These are phyloP conservation scores for Marchantia paleacea DNA, from an alignment of 225 moss, liverwort and hornwort genomes.

Conservation along the genomic window DNA sequence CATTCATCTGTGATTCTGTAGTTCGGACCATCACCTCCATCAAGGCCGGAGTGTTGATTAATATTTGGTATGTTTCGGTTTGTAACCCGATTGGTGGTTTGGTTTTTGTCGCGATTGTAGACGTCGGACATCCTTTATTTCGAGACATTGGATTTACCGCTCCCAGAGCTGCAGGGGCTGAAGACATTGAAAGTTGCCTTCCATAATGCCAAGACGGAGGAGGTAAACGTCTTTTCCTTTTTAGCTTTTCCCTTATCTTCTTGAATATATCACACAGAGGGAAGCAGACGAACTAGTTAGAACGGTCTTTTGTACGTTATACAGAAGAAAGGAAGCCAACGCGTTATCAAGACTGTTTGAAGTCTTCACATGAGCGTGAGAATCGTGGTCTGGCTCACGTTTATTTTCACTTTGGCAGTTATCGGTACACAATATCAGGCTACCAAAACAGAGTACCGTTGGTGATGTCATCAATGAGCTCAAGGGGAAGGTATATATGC, in stretches of 20 bases:
- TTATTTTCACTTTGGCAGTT: constrained; percentile 39
- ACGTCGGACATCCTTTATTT: constrained; percentile 76
- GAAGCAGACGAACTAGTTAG: not conserved
- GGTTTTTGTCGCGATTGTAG: constrained; percentile 21
- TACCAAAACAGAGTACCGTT: constrained; percentile 73
- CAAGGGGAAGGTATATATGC: constrained; percentile 51
- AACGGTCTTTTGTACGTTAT: too few relatives aligned
- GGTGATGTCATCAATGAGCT: constrained; percentile 77
- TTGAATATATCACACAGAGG: not conserved
- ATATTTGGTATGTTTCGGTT: not conserved
- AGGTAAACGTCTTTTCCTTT: constrained; percentile 36
- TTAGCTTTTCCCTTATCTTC: not conserved
- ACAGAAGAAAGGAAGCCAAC: too few relatives aligned
- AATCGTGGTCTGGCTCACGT: too few relatives aligned
- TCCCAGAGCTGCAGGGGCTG: constrained; percentile 76
- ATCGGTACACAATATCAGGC: constrained; percentile 65
- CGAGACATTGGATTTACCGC: constrained; percentile 72
- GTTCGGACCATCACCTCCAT: not conserved
- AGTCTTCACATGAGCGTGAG: too few relatives aligned
- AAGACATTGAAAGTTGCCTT: constrained; percentile 73
- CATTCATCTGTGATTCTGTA: not conserved
- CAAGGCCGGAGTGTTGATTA: not conserved
- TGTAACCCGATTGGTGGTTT: not conserved
- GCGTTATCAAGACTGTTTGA: too few relatives aligned
- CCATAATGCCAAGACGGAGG: constrained; percentile 71